Percentiles rank a stretch among this genome's conserved stretches.
phyloP scores from a whole-genome alignment of 495 filamentous ascomycete genomes.

The Tuber calosporum region DNA sequence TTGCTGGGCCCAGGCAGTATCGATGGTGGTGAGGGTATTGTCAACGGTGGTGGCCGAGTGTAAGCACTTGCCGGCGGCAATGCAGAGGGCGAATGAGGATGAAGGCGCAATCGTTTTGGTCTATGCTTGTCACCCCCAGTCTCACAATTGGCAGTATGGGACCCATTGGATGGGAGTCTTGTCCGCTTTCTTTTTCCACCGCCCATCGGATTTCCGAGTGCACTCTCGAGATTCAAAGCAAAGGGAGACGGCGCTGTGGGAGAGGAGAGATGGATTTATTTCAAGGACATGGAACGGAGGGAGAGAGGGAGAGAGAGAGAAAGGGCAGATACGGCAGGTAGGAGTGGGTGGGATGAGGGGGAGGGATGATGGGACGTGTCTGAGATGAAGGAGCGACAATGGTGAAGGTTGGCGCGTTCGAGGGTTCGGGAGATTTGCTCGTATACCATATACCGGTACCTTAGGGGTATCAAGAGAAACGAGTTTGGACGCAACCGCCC shows the following conservation, averaged over 20 bases:
- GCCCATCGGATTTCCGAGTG: not conserved
- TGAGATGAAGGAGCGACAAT: constrained; percentile 14
- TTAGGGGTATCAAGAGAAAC: constrained; percentile 34
- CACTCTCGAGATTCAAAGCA: not conserved
- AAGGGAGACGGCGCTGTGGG: not conserved
- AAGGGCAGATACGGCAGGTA: no score
- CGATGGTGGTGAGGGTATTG: constrained; percentile 3
- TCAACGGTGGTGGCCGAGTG: constrained; percentile 5
- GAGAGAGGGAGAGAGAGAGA: not conserved
- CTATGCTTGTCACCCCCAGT: not conserved
- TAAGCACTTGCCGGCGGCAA: not conserved
- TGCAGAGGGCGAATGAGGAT: not conserved
- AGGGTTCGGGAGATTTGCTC: constrained; percentile 16
- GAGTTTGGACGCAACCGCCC: constrained; percentile 9
- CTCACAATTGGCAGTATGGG: not conserved
- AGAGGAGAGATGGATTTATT: not conserved
- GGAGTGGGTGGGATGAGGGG: no score
- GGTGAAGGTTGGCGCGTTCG: constrained; percentile 13
- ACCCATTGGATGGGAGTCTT: not conserved
- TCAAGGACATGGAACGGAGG: not conserved
- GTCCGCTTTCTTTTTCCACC: not conserved
- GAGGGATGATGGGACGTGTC: constrained; percentile 12
- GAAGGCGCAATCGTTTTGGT: not conserved
- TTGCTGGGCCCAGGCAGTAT: constrained; percentile 15
- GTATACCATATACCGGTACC: no score